These are phyloP conservation scores for Cucurbita maxima DNA, from an alignment of 306 rosid genomes.

Conservation along the genomic window DNA sequence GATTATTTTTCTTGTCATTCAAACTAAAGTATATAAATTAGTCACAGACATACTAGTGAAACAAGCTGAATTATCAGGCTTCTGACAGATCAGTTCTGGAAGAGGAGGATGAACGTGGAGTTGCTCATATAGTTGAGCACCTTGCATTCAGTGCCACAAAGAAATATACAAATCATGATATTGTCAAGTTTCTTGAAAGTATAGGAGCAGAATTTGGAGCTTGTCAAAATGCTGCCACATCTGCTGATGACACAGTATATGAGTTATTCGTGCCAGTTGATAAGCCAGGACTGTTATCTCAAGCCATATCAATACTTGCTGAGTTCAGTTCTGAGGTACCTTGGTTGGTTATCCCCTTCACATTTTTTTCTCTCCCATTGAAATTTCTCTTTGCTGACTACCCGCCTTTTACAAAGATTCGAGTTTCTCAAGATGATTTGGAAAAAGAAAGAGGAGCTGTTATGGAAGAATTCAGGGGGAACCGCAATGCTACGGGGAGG, in stretches of 20 bases:
- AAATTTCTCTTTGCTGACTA: not conserved
- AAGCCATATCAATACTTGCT: constrained; percentile 75
- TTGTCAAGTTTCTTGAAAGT: constrained; percentile 77
- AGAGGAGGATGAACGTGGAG: constrained; percentile 94
- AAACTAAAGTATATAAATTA: not conserved
- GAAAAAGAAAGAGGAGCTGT: constrained; percentile 92
- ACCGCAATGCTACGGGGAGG: constrained; percentile 85
- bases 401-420: constrained; percentile 33
- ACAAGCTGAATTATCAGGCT: constrained; percentile 20
- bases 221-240: constrained; percentile 85
- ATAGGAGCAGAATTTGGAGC: constrained; percentile 94
- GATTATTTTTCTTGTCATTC: not conserved
- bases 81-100: constrained; percentile 85
- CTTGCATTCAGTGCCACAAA: constrained; percentile 88
- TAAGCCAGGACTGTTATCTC: constrained; percentile 67
- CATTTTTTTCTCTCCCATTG: not conserved
- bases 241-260: constrained; percentile 73
- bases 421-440: constrained; percentile 74
- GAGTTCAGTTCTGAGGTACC: constrained; percentile 91
- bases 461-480: constrained; percentile 84
- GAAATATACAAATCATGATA: constrained; percentile 76
- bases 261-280: constrained; percentile 92
- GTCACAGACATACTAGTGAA: constrained; percentile 7
- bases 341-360: not conserved
- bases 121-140: constrained; percentile 93